A percentile compares a stretch with the other conserved stretches of the same genome.
Evolutionary conservation across 2,329 filamentous ascomycete genomes (phyloP).

Genomic region (Colletotrichum agaves): DNA sequence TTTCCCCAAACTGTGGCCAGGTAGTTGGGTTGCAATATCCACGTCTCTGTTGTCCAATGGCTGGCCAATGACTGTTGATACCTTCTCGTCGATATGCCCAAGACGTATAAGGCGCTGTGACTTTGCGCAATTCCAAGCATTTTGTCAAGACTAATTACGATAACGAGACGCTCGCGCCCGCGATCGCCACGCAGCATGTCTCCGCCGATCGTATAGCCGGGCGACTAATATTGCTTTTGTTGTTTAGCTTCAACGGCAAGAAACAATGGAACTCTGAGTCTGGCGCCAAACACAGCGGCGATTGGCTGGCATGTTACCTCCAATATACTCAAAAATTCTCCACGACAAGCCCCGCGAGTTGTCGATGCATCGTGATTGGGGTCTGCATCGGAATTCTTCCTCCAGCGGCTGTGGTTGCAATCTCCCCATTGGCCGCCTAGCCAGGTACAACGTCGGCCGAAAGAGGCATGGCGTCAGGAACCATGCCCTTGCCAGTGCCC

Average conservation of each 20-base stretch:
- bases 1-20: constrained; percentile 6
- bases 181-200: background rate
- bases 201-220: background rate
- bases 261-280: constrained; percentile 7
- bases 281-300: background rate
- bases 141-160: background rate
- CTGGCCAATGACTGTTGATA: background rate
- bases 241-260: background rate
- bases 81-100: background rate
- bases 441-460: background rate
- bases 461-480: constrained; percentile 16
- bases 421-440: background rate
- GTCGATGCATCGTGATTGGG: constrained; percentile 10
- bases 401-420: constrained; percentile 9
- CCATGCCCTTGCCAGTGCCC: constrained; percentile 2
- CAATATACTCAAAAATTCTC: background rate
- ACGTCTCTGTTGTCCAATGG: background rate
- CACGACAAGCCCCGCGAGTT: background rate
- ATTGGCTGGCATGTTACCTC: background rate
- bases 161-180: constrained; percentile 16
- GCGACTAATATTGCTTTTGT: constrained; percentile 3
- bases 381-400: constrained; percentile 6
- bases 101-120: background rate
- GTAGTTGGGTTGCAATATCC: background rate
- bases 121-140: background rate